These are phyloP conservation scores for Hansenula lynferdii DNA, from an alignment of 1,139 yeast species.

Conservation along the genomic window DNA sequence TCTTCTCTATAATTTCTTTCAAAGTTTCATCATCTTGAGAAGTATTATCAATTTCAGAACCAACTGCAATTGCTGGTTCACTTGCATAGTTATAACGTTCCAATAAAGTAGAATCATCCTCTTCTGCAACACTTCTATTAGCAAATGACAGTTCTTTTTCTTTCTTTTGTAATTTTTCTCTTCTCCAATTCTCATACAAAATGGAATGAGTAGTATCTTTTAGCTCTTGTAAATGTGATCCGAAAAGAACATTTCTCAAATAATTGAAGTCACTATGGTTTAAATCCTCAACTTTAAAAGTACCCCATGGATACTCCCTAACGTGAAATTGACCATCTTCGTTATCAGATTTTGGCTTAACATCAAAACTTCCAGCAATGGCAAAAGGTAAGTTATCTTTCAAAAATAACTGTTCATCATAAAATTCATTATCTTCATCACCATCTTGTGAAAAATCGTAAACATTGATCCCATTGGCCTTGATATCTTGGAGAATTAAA, in stretches of 20 bases:
- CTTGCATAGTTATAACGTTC: conserved; percentile 1
- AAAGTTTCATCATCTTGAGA: conserved; percentile 9
- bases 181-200: conserved; percentile 68
- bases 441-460: conserved; percentile 39
- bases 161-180: conserved; percentile 42
- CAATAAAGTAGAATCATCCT: conserved; percentile 4
- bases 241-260: conserved; percentile 61
- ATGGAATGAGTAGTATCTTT: conserved; percentile 65
- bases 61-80: not conserved
- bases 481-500: conserved; percentile 40
- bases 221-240: conserved; percentile 75
- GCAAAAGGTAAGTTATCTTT: conserved; percentile 44
- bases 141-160: not conserved
- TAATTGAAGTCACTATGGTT: conserved; percentile 58
- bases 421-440: conserved; percentile 27
- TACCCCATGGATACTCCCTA: conserved; percentile 43
- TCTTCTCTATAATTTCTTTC: conserved; percentile 17
- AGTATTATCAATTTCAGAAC: not conserved
- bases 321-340: conserved; percentile 27
- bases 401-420: conserved; percentile 19
- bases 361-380: conserved; percentile 37
- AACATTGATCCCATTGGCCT: conserved; percentile 37
- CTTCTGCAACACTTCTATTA: conserved; percentile 4
- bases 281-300: conserved; percentile 44
- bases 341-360: conserved; percentile 17